phyloP scores from a whole-genome alignment of 805 yeast species.

The Metschnikowia dekortorum region DNA sequence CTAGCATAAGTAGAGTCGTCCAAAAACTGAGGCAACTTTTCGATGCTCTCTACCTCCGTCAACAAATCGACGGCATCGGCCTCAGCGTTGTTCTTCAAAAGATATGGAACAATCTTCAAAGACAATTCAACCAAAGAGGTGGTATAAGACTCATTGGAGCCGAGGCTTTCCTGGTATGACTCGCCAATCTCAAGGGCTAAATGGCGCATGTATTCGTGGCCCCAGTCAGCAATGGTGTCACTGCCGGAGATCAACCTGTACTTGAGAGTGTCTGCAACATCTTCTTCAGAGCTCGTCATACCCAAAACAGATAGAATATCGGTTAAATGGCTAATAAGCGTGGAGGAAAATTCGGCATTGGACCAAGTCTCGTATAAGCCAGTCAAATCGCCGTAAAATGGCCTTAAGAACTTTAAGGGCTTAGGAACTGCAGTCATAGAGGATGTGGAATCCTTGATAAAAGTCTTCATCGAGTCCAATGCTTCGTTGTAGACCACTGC shows the following conservation, averaged over 20 bases:
- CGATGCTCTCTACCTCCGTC: conserved; percentile 84
- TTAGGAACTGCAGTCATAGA: conserved; percentile 99
- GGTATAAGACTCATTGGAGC: conserved; percentile 30
- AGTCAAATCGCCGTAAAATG: conserved; percentile 70
- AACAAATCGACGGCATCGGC: conserved; percentile 96
- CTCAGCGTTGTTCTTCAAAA: conserved; percentile 92
- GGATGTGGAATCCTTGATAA: conserved; percentile 88
- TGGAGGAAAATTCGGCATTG: conserved; percentile 21
- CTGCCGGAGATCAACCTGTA: conserved; percentile 64
- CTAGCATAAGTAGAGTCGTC: conserved; percentile 81
- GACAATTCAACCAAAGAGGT: conserved; percentile 58
- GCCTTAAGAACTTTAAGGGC: conserved; percentile 92
- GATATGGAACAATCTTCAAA: conserved; percentile 77
- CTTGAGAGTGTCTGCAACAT: conserved; percentile 71
- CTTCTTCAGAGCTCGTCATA: conserved; percentile 86
- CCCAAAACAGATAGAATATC: conserved; percentile 91
- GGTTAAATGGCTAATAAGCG: conserved; percentile 58
- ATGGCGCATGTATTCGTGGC: conserved; percentile 96
- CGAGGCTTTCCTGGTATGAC: conserved; percentile 55
- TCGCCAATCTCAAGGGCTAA: conserved; percentile 93
- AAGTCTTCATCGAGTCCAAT: conserved; percentile 66
- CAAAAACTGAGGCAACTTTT: conserved; percentile 74
- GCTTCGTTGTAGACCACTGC: conserved; percentile 52
- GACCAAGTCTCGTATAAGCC: conserved; percentile 65
- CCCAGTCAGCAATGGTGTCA: conserved; percentile 79